phyloP scores from a whole-genome alignment of 768 basidiomycete genomes.

The Dacryopinax spathularia region DNA sequence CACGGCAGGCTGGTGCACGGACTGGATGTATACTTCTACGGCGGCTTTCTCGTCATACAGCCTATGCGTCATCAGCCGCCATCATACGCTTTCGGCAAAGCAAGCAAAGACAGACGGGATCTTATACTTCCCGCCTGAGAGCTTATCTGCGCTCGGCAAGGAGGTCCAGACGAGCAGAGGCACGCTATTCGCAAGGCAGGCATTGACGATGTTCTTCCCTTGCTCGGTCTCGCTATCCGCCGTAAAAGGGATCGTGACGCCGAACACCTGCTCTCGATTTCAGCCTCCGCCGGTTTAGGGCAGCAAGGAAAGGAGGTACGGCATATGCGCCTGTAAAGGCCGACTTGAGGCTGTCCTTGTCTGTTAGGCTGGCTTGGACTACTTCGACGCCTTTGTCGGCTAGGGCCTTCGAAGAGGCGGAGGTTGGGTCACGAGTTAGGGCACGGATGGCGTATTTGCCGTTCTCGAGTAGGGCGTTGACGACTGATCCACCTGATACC shows the following conservation, averaged over 20 bases:
- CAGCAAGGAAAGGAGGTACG: not conserved
- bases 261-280: not conserved
- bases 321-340: not conserved
- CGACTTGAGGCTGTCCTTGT: not conserved
- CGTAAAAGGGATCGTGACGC: not conserved
- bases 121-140: not conserved
- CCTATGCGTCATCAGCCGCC: not conserved
- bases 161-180: not conserved
- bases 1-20: not conserved
- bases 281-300: not conserved
- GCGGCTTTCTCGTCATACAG: not conserved
- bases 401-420: not conserved
- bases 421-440: not conserved
- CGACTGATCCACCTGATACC: slow-evolving; percentile 9
- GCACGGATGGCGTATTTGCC: not conserved
- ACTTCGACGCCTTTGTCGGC: not conserved
- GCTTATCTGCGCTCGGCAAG: not conserved
- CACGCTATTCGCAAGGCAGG: not conserved
- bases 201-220: not conserved
- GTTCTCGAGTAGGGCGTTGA: not conserved
- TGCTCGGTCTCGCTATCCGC: not conserved
- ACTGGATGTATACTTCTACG: not conserved
- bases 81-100: not conserved
- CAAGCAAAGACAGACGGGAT: not conserved
- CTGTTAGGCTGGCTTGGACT: not conserved